phyloP scores from a whole-genome alignment of 352 stramenopile genomes.

The Peronosclerospora sorghi region DNA sequence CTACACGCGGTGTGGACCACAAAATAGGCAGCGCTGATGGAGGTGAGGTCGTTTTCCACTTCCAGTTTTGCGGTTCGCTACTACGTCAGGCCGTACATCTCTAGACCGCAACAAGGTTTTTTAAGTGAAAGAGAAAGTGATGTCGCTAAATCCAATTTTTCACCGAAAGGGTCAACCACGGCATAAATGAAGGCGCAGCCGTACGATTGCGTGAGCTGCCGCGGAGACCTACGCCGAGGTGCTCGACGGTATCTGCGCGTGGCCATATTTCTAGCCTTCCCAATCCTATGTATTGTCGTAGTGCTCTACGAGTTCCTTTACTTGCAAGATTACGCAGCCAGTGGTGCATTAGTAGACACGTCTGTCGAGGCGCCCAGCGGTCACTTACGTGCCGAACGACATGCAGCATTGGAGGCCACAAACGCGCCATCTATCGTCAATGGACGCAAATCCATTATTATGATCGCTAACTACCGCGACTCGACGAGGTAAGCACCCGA shows the following conservation, averaged over 20 bases:
- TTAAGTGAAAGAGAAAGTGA: no score
- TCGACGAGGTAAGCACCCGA: conserved; percentile 30
- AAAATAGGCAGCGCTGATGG: no score
- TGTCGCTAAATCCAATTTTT: no score
- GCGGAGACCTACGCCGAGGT: conserved; percentile 26
- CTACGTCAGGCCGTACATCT: no score
- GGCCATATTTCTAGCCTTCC: conserved; percentile 55
- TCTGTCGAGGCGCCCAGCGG: conserved; percentile 19
- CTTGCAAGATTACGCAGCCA: conserved; percentile 51
- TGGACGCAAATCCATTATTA: conserved; percentile 57
- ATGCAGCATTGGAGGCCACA: conserved; percentile 9
- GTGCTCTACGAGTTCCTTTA: conserved; percentile 77
- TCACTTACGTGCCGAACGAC: conserved; percentile 19
- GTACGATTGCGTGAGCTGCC: conserved; percentile 50
- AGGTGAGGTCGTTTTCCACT: no score
- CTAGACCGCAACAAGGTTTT: no score
- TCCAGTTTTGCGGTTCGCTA: no score
- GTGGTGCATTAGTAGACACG: conserved; percentile 17
- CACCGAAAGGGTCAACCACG: not conserved
- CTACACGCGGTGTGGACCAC: no score
- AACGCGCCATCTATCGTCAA: conserved; percentile 33
- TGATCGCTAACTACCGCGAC: conserved; percentile 79
- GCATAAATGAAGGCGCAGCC: conserved; percentile 27
- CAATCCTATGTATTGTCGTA: conserved; percentile 52
- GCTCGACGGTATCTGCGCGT: conserved; percentile 42